Conservation (phyloP, 805 yeast genomes). For the Candida boidinii region DNA sequence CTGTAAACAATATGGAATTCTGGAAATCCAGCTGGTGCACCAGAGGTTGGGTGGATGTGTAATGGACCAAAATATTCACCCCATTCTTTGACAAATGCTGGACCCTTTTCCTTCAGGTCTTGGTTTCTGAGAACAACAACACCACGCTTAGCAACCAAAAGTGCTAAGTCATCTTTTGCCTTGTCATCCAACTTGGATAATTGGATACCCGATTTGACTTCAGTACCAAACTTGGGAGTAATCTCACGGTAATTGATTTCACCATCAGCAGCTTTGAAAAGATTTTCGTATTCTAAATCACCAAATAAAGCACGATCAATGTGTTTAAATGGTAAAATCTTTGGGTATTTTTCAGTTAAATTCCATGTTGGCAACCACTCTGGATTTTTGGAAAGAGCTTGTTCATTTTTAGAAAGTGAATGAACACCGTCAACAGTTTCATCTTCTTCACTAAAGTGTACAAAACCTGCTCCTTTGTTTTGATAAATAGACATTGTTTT, state of each 20-base stretch:
- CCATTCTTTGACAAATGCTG: conserved; percentile 37
- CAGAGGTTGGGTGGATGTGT: conserved; percentile 69
- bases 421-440: no score
- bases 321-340: conserved; percentile 47
- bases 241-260: conserved; percentile 29
- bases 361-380: no score
- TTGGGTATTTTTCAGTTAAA: no score
- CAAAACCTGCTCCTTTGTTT: no score
- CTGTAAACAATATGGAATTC: conserved; percentile 58
- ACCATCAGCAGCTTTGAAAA: conserved; percentile 30
- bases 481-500: no score
- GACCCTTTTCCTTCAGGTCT: conserved; percentile 51
- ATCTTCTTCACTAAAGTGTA: no score
- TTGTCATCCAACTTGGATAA: conserved; percentile 41
- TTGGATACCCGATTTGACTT: conserved; percentile 51
- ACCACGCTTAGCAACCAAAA: conserved; percentile 60
- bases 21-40: conserved; percentile 52
- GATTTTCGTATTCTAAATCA: conserved; percentile 44
- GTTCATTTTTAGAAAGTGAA: no score
- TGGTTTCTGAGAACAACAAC: conserved; percentile 61
- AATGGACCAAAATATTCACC: conserved; percentile 62
- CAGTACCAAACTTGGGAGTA: conserved; percentile 67
- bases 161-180: conserved; percentile 64
- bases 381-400: no score
- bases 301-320: conserved; percentile 61